These are phyloP conservation scores for Pyricularia grisea DNA, from an alignment of 2,329 filamentous ascomycete genomes.

Conservation along the genomic window DNA sequence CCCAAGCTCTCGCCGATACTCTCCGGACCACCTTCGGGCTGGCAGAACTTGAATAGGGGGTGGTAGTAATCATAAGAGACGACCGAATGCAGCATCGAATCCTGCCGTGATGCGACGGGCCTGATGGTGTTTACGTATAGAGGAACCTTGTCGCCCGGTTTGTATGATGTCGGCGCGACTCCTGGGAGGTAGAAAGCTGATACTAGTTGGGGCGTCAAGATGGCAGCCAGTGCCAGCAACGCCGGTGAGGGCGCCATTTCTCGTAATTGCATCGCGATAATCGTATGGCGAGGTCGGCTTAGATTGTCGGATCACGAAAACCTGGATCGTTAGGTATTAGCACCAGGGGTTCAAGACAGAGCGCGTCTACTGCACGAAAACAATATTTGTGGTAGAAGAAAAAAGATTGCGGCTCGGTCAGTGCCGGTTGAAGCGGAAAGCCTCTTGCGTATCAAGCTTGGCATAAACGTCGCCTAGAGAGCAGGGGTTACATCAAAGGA, in stretches of 20 bases:
- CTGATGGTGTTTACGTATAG: slow-evolving; percentile 90
- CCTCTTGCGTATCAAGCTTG: background rate
- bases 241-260: slow-evolving; percentile 35
- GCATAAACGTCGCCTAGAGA: background rate
- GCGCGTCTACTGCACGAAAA: background rate
- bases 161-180: slow-evolving; percentile 89
- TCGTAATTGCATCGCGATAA: slow-evolving; percentile 34
- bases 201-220: slow-evolving; percentile 42
- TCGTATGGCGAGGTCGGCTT: background rate
- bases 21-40: slow-evolving; percentile 65
- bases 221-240: slow-evolving; percentile 38
- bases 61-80: slow-evolving; percentile 97
- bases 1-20: slow-evolving; percentile 82
- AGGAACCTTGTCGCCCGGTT: slow-evolving; percentile 67
- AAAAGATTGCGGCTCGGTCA: background rate
- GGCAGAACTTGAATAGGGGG: slow-evolving; percentile 78
- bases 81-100: slow-evolving; percentile 80
- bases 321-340: background rate
- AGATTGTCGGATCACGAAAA: background rate
- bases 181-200: slow-evolving; percentile 92
- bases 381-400: background rate
- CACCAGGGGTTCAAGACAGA: background rate
- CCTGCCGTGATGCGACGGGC: slow-evolving; percentile 66
- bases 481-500: background rate
- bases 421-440: background rate